These are phyloP conservation scores for Tilletia setariae DNA, from an alignment of 1,284 basidiomycete genomes.

Conservation along the genomic window DNA sequence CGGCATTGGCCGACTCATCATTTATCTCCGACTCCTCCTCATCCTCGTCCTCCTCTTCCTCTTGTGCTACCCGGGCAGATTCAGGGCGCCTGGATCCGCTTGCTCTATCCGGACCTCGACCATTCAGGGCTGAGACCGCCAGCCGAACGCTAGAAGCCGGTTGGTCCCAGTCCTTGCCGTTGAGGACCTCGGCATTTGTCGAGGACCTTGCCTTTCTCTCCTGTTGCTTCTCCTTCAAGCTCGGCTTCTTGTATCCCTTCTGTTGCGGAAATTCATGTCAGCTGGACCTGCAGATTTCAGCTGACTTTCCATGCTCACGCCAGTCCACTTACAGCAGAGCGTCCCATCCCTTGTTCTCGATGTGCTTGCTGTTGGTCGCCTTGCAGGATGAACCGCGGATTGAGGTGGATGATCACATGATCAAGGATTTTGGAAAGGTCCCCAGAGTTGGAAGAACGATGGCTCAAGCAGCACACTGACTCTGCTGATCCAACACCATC, in stretches of 20 bases:
- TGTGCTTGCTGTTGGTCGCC: too few species aligned
- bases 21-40: neutral
- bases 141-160: neutral
- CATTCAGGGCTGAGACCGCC: neutral
- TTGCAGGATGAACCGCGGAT: too few species aligned
- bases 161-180: neutral
- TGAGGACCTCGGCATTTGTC: neutral
- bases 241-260: constrained; percentile 16
- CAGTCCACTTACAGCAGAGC: neutral
- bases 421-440: neutral
- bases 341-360: neutral
- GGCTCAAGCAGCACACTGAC: neutral
- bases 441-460: neutral
- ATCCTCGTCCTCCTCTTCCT: neutral
- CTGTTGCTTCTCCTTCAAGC: constrained; percentile 15
- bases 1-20: neutral
- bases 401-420: neutral
- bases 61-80: too few species aligned
- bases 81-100: neutral
- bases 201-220: neutral
- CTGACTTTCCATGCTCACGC: neutral
- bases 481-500: constrained; percentile 4
- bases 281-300: too few species aligned
- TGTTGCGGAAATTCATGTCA: neutral
- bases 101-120: too few species aligned